Conservation (phyloP, 2,329 filamentous ascomycete species). For the Fusarium agapanthi region DNA sequence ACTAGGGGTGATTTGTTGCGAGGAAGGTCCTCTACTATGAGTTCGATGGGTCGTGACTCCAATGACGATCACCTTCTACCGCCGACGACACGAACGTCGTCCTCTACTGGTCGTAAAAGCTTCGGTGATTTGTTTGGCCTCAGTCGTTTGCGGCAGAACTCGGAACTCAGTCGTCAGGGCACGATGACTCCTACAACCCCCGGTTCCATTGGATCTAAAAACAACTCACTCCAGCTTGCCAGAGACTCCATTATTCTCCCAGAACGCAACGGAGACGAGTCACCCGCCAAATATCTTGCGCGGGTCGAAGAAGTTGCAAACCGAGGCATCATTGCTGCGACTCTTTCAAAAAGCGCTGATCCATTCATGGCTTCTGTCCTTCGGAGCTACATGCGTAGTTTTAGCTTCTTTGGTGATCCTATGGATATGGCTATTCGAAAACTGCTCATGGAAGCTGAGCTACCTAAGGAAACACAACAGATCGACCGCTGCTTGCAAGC, state of each 20-base stretch:
- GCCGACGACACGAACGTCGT: constrained; percentile 78
- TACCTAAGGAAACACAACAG: constrained; percentile 97
- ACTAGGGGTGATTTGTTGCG: constrained; percentile 69
- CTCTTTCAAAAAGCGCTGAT: constrained; percentile 87
- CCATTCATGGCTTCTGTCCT: constrained; percentile 84
- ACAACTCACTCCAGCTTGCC: constrained; percentile 81
- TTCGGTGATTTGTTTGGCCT: constrained; percentile 89
- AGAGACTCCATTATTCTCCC: constrained; percentile 78
- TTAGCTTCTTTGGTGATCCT: constrained; percentile 94
- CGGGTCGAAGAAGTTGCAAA: constrained; percentile 83
- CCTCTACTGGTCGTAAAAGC: constrained; percentile 90
- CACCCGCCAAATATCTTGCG: constrained; percentile 86
- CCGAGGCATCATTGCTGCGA: constrained; percentile 83
- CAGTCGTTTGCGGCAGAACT: constrained; percentile 81
- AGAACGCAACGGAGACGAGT: constrained; percentile 85
- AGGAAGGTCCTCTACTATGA: constrained; percentile 88
- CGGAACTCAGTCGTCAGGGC: constrained; percentile 75
- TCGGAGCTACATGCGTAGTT: constrained; percentile 93
- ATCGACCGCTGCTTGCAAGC: constrained; percentile 94
- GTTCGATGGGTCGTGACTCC: constrained; percentile 78
- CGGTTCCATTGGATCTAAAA: constrained; percentile 75
- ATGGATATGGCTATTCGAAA: constrained; percentile 98
- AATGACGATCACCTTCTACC: constrained; percentile 75
- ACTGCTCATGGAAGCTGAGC: constrained; percentile 92
- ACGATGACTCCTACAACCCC: constrained; percentile 76